Evolutionary conservation across 2,329 filamentous ascomycete genomes (phyloP).

Genomic region (Aurifilum marmelostoma): DNA sequence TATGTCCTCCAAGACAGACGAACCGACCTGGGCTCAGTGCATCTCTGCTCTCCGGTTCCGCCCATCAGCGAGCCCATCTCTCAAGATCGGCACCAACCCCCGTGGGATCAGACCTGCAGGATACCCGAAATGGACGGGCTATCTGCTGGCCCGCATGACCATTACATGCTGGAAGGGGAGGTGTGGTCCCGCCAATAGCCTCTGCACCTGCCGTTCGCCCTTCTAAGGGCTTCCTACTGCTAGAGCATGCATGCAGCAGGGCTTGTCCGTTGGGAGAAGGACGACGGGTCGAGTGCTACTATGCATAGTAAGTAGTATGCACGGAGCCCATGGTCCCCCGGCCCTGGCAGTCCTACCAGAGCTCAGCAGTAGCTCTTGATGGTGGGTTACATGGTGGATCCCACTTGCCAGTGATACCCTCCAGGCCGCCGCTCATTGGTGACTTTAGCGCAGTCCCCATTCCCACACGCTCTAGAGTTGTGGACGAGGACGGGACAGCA

Average conservation of each 20-base stretch:
- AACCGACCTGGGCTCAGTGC: not conserved
- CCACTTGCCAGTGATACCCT: constrained; percentile 37
- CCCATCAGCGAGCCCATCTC: constrained; percentile 9
- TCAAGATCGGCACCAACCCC: constrained; percentile 30
- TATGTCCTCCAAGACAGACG: not conserved
- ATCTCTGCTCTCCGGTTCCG: constrained; percentile 17
- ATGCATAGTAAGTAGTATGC: constrained; percentile 2
- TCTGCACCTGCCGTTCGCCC: constrained; percentile 34
- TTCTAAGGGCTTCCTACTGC: not conserved
- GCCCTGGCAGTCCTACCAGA: constrained; percentile 29
- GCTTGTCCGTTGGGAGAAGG: constrained; percentile 36
- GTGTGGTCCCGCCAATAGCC: constrained; percentile 36
- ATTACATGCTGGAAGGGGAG: constrained; percentile 29
- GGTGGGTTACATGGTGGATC: constrained; percentile 37
- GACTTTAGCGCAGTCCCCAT: constrained; percentile 36
- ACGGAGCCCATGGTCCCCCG: constrained; percentile 18
- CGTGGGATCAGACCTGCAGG: constrained; percentile 24
- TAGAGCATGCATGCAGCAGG: constrained; percentile 34
- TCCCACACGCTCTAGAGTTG: constrained; percentile 17
- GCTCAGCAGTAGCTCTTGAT: constrained; percentile 27
- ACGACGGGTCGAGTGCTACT: constrained; percentile 25
- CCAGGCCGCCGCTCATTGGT: constrained; percentile 34
- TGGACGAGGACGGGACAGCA: constrained; percentile 24
- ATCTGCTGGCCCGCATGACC: constrained; percentile 32
- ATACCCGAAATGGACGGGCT: constrained; percentile 32